Base-by-base conservation (phyloP, 129 eudicot genomes). In the Calendula officinalis region DNA sequence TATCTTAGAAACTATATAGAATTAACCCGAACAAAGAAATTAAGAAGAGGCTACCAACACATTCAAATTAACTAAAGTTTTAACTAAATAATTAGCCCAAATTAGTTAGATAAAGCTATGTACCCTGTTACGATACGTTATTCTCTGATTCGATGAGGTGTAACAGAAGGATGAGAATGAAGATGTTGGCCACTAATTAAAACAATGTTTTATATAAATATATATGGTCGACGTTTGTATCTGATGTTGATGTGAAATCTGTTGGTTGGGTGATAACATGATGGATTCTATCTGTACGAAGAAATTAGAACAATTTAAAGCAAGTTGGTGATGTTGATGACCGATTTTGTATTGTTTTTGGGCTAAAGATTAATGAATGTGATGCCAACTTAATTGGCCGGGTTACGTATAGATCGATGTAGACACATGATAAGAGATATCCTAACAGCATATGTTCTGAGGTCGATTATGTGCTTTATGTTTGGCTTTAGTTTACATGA, bases 201-300 rank as follows among this genome's bases (percentile, higher is more conserved):
- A 39, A 66, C 14, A 41, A 66, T 39, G 49, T 39, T 40, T 44
- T 7, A 35, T 51, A 14, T 5, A 35, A 27, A 17, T 57, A 35
- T 15, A 5, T 15, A 47, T 12, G 52, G 22, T n/a, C n/a, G n/a
- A 12, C 4, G 35, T 34, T 17, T 41, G n/a, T 36, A 3, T 27
- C 48, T 30, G 62, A 67, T 67, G 62, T 67, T 52, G 53, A 53
- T 40, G 62, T 40, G 62, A 53, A 52, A 67, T 67, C 71, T 66
- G 15, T 35, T 64, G 34, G 69, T 48, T 34, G 58, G 69, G 46
- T 35, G 7, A 52, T 36, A 40, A 30, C 62, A 27, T 27, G 62
- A 13, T 4, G 32, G 39, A 22, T 27, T 52, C 8, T n/a, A 14
- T 43, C 5, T 4, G 22, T 52, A 52, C 62, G 32, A 66, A 51